phyloP scores from a whole-genome alignment of 2,329 filamentous ascomycete genomes.

The Drechmeria coniospora region DNA sequence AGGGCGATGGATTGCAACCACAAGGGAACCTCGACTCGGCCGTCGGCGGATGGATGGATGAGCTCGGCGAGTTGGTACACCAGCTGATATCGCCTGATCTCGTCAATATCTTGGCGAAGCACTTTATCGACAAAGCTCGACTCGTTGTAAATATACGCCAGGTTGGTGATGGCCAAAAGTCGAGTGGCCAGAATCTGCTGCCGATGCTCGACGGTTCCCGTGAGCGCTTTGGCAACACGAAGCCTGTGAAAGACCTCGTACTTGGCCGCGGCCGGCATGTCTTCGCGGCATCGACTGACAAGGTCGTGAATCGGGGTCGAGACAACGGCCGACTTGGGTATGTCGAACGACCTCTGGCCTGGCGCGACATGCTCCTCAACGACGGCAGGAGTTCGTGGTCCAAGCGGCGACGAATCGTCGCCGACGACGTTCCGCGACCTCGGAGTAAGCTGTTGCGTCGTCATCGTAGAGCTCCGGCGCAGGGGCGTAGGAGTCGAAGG shows the following conservation, averaged over 20 bases:
- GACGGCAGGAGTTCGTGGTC: constrained; percentile 24
- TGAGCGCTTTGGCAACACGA: constrained; percentile 68
- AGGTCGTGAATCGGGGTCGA: constrained; percentile 41
- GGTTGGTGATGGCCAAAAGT: constrained; percentile 73
- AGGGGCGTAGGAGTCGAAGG: constrained; percentile 63
- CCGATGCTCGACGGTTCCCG: constrained; percentile 47
- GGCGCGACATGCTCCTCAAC: constrained; percentile 18
- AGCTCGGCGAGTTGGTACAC: constrained; percentile 86
- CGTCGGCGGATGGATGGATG: constrained; percentile 66
- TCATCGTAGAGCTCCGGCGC: constrained; percentile 49
- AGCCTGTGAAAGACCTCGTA: constrained; percentile 80
- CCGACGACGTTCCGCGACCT: constrained; percentile 16
- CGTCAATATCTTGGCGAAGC: constrained; percentile 74
- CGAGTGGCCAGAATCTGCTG: constrained; percentile 68
- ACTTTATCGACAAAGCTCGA: constrained; percentile 72
- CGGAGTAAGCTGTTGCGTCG: constrained; percentile 25
- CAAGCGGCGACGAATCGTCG: constrained; percentile 35
- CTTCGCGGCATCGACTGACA: constrained; percentile 37
- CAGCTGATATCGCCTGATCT: constrained; percentile 76
- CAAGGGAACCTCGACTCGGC: constrained; percentile 50
- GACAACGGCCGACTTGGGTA: constrained; percentile 41
- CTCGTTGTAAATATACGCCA: constrained; percentile 81
- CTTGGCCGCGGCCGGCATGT: constrained; percentile 55
- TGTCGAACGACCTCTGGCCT: constrained; percentile 45
- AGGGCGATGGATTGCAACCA: constrained; percentile 73